These are phyloP conservation scores for Ustilago vetiveriae DNA, from an alignment of 1,284 basidiomycete species.

Conservation along the genomic window DNA sequence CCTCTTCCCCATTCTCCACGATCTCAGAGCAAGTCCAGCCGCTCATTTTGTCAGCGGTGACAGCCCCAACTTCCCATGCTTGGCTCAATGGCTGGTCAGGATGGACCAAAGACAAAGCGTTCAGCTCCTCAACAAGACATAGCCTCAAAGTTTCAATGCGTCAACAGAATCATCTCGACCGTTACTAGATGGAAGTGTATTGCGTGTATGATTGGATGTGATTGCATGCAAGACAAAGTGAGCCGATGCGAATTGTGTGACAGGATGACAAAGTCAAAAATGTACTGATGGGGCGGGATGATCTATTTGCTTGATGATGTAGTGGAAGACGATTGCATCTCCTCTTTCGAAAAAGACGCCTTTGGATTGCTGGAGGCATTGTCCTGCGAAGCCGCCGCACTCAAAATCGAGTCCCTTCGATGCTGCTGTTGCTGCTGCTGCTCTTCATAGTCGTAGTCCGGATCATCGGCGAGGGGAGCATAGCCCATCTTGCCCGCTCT, in stretches of 20 bases:
- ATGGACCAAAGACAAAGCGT: constrained; percentile 29
- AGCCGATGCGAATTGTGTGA: not conserved
- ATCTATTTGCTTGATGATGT: constrained; percentile 2
- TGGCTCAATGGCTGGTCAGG: constrained; percentile 18
- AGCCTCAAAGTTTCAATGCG: no score
- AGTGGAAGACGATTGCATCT: not conserved
- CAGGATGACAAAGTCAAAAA: not conserved
- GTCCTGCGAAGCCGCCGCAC: no score
- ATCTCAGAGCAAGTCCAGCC: constrained; percentile 19
- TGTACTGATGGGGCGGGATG: no score
- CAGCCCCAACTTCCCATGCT: constrained; percentile 15
- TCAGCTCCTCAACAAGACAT: constrained; percentile 2
- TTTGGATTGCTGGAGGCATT: no score
- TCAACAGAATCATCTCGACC: no score
- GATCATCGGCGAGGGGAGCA: constrained; percentile 8
- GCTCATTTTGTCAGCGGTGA: constrained; percentile 11
- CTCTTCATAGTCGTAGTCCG: constrained; percentile 9
- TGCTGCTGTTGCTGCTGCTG: constrained; percentile 5
- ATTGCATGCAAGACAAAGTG: constrained; percentile 1
- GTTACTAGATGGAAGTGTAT: no score
- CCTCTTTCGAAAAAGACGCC: not conserved
- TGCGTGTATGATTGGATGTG: not conserved
- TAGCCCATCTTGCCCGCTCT: constrained; percentile 47
- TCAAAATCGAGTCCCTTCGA: no score
- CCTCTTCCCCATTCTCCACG: constrained; percentile 41